These are phyloP conservation scores for Parastagonospora avenae DNA, from an alignment of 2,329 filamentous ascomycete genomes.

Conservation along the genomic window DNA sequence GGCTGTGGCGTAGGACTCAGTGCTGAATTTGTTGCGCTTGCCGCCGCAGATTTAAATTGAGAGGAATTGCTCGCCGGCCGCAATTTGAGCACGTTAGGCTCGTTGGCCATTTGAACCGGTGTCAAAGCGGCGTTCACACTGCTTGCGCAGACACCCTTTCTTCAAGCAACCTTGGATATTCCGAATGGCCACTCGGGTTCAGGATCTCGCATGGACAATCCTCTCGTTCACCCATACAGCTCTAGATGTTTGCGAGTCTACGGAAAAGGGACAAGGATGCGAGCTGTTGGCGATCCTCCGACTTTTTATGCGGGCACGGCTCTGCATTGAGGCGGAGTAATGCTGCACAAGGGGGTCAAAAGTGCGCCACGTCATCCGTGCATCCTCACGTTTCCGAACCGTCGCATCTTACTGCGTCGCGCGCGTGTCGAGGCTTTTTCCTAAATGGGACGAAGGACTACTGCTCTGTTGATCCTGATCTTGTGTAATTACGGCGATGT, in stretches of 20 bases:
- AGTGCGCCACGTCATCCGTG: slow-evolving; percentile 26
- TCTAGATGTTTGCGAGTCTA: slow-evolving; percentile 1
- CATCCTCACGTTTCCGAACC: slow-evolving; percentile 1
- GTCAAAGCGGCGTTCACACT: neutral
- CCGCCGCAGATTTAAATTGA: neutral
- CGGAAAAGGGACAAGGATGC: slow-evolving; percentile 6
- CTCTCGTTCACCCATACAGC: neutral
- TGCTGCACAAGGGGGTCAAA: slow-evolving; percentile 22
- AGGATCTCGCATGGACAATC: neutral
- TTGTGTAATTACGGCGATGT: no score
- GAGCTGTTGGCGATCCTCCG: slow-evolving; percentile 11
- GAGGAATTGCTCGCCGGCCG: slow-evolving; percentile 1
- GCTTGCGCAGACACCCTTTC: neutral
- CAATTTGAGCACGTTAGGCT: slow-evolving; percentile 4
- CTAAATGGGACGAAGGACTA: no score
- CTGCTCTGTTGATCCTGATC: no score
- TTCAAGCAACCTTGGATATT: no score
- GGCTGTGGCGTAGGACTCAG: slow-evolving; percentile 4
- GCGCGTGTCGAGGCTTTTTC: no score
- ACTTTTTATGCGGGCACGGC: slow-evolving; percentile 25
- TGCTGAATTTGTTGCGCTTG: slow-evolving; percentile 3
- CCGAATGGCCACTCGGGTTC: no score
- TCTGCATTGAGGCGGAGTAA: slow-evolving; percentile 27
- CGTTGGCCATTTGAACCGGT: slow-evolving; percentile 6
- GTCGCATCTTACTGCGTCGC: no score